Conservation (phyloP, 306 rosid genomes). For the Pyrus bretschneideri region DNA sequence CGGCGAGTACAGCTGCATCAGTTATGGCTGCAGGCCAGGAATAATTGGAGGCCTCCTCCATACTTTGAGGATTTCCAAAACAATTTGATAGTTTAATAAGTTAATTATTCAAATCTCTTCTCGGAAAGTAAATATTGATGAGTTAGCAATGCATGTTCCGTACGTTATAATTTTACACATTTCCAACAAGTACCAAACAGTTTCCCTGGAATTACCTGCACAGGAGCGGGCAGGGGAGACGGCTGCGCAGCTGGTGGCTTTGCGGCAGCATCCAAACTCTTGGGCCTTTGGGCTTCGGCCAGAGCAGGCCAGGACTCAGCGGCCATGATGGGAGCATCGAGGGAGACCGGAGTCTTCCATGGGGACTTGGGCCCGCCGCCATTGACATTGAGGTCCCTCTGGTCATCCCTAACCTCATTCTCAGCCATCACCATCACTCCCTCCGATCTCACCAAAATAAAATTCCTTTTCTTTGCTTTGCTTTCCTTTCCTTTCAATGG, state of each 20-base stretch:
- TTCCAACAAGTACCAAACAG: not conserved
- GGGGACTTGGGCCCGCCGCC: constrained; percentile 64
- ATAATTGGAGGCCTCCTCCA: not conserved
- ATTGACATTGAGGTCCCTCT: constrained; percentile 30
- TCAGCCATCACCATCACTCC: constrained; percentile 73
- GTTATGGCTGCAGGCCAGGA: not conserved
- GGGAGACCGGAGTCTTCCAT: constrained; percentile 57
- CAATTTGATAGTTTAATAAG: not conserved
- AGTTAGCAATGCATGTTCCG: not conserved
- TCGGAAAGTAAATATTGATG: not conserved
- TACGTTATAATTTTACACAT: not conserved
- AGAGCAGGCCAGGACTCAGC: constrained; percentile 88
- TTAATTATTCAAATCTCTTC: not conserved
- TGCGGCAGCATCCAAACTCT: constrained; percentile 32
- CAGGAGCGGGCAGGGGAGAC: not conserved
- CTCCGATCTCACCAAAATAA: constrained; percentile 20
- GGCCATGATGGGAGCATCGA: constrained; percentile 56
- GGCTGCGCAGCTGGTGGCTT: constrained; percentile 25
- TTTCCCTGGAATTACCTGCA: not conserved
- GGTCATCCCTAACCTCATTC: constrained; percentile 43
- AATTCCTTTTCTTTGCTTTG: not conserved
- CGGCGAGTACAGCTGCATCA: not conserved
- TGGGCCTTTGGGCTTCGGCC: constrained; percentile 59
- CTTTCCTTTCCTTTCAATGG: not conserved
- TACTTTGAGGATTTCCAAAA: not conserved